Percentiles rank a stretch among this genome's conserved stretches.
These are phyloP conservation scores for Nitzschia sp. DNA, from an alignment of 108 stramenopile species.

Conservation along the genomic window DNA sequence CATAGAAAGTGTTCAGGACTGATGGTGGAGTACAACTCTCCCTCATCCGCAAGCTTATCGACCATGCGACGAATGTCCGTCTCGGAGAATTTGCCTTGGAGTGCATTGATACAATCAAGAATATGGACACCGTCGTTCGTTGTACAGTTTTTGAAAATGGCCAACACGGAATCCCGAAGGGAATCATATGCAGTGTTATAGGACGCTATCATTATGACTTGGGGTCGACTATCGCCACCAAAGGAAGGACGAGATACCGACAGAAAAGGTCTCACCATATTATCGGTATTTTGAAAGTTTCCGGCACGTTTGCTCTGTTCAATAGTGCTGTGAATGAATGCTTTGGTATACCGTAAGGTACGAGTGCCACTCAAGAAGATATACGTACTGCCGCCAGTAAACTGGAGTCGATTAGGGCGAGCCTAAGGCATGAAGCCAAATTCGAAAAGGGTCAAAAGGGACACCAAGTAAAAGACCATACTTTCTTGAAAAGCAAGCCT, in stretches of 20 bases:
- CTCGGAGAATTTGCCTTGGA: slow-evolving; percentile 38
- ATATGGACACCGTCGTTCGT: slow-evolving; percentile 45
- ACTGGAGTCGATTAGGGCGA: too few species aligned
- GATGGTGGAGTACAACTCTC: slow-evolving; percentile 77
- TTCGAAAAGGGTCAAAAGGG: too few species aligned
- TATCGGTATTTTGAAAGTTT: too few species aligned
- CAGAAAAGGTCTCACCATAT: slow-evolving; percentile 31
- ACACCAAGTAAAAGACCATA: too few species aligned
- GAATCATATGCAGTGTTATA: neutral
- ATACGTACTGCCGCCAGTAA: too few species aligned
- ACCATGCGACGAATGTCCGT: slow-evolving; percentile 52
- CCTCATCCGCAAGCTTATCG: slow-evolving; percentile 61
- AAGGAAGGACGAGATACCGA: slow-evolving; percentile 40
- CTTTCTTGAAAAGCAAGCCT: too few species aligned
- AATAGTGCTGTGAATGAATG: too few species aligned
- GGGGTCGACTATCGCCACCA: slow-evolving; percentile 14
- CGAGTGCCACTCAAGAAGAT: too few species aligned
- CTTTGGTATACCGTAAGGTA: too few species aligned
- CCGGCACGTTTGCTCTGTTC: slow-evolving; percentile 53
- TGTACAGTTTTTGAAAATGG: slow-evolving; percentile 18
- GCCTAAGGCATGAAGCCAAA: too few species aligned
- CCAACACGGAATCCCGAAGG: slow-evolving; percentile 5
- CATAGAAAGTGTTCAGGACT: slow-evolving; percentile 65
- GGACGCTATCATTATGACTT: neutral
- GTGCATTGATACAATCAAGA: slow-evolving; percentile 22